Percentiles rank a stretch among this genome's conserved stretches.
Evolutionary conservation across 129 eudicot genomes (phyloP).

Genomic region (Chrysanthemum seticuspe): DNA sequence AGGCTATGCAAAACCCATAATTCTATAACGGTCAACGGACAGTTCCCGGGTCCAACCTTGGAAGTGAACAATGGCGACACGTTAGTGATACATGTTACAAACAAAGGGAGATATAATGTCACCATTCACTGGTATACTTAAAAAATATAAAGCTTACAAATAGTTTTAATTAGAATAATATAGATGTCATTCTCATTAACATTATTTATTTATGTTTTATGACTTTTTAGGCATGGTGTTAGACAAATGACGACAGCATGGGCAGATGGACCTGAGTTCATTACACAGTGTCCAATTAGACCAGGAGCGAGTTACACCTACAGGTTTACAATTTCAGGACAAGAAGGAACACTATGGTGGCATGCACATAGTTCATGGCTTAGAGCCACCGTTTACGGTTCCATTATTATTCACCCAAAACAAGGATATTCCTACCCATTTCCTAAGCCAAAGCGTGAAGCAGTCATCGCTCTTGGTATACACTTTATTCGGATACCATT

Average conservation of each 20-base stretch:
- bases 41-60: conserved; percentile 87
- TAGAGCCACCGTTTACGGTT: conserved; percentile 92
- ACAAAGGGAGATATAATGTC: conserved; percentile 84
- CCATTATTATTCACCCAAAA: conserved; percentile 69
- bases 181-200: background rate
- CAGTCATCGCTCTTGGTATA: conserved; percentile 71
- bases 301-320: conserved; percentile 94
- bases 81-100: conserved; percentile 68
- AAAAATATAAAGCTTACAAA: background rate
- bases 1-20: conserved; percentile 82
- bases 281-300: conserved; percentile 92
- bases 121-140: conserved; percentile 85
- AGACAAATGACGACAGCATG: conserved; percentile 80
- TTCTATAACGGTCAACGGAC: conserved; percentile 84
- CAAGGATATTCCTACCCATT: conserved; percentile 74
- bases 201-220: background rate
- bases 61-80: conserved; percentile 86
- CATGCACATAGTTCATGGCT: conserved; percentile 97
- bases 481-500: background rate
- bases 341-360: conserved; percentile 98
- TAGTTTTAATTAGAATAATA: background rate
- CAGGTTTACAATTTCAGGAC: conserved; percentile 71
- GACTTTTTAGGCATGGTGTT: conserved; percentile 73
- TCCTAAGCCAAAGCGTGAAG: conserved; percentile 71
- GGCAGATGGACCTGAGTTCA: conserved; percentile 96